Evolutionary conservation across 768 basidiomycete species (phyloP).

Genomic region (Lanmaoa rubissima): DNA sequence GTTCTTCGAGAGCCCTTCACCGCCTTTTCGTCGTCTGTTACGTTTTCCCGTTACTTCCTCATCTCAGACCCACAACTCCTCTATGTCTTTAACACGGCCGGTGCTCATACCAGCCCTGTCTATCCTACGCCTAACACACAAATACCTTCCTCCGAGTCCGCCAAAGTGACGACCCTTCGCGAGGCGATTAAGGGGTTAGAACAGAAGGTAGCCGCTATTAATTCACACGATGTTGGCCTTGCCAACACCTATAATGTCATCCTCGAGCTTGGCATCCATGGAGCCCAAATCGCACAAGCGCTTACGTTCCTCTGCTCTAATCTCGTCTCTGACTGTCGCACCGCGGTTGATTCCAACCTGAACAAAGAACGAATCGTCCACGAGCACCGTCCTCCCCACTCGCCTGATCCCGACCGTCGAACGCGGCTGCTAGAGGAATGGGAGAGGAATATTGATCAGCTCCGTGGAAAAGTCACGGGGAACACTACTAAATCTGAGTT

Average conservation of each 20-base stretch:
- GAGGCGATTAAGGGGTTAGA: not conserved
- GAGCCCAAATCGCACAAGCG: not conserved
- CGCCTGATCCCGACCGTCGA: no score
- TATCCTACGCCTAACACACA: no score
- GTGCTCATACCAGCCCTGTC: not conserved
- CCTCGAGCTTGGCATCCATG: not conserved
- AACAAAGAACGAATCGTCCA: no score
- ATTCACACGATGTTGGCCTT: not conserved
- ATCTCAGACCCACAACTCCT: not conserved
- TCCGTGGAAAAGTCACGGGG: no score
- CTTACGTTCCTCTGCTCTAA: no score
- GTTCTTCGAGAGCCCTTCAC: not conserved
- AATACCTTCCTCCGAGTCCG: not conserved
- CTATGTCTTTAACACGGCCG: not conserved
- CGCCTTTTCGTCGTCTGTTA: not conserved
- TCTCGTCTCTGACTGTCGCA: no score
- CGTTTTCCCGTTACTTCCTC: not conserved
- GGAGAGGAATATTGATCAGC: no score
- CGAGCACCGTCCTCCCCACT: no score
- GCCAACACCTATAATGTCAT: not conserved
- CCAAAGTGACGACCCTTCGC: not conserved
- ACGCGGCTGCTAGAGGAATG: no score
- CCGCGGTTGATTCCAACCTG: no score
- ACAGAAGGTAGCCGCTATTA: not conserved
- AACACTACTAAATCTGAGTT: no score